Evolutionary conservation across 2,329 filamentous ascomycete genomes (phyloP).

Genomic region (Pezizomycotina sp.): DNA sequence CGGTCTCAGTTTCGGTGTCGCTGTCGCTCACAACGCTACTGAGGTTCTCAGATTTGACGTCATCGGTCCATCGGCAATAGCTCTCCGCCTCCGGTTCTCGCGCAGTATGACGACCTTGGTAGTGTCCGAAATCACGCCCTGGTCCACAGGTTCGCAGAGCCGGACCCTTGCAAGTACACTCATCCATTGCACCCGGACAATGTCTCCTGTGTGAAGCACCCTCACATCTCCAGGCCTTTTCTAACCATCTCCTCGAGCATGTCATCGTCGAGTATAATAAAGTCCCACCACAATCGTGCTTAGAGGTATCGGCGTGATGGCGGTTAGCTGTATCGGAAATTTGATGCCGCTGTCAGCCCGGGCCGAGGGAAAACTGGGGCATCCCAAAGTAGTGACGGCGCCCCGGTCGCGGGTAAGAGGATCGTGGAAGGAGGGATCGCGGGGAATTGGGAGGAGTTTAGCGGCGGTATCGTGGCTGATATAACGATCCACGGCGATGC

Average conservation of each 20-base stretch:
- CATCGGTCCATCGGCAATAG: conserved; percentile 30
- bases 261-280: conserved; percentile 20
- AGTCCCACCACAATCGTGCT: conserved; percentile 17
- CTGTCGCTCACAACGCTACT: conserved; percentile 43
- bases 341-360: conserved; percentile 19
- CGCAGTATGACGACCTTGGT: conserved; percentile 64
- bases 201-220: conserved; percentile 69
- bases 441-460: conserved; percentile 36
- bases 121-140: conserved; percentile 58
- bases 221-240: conserved; percentile 55
- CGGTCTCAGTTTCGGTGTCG: conserved; percentile 41
- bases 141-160: conserved; percentile 85
- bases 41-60: conserved; percentile 30
- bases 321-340: conserved; percentile 17
- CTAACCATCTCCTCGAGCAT: conserved; percentile 45
- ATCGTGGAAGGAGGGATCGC: conserved; percentile 60
- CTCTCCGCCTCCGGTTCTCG: conserved; percentile 17
- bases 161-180: conserved; percentile 57
- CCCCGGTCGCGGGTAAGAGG: conserved; percentile 56
- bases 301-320: conserved; percentile 14
- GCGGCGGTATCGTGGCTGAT: conserved; percentile 44
- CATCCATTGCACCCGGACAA: conserved; percentile 37
- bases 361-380: conserved; percentile 14
- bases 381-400: conserved; percentile 26
- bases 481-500: conserved; percentile 65